These are phyloP conservation scores for Sideroxylon spinosum DNA, from an alignment of 179 eudicot species.

Conservation along the genomic window DNA sequence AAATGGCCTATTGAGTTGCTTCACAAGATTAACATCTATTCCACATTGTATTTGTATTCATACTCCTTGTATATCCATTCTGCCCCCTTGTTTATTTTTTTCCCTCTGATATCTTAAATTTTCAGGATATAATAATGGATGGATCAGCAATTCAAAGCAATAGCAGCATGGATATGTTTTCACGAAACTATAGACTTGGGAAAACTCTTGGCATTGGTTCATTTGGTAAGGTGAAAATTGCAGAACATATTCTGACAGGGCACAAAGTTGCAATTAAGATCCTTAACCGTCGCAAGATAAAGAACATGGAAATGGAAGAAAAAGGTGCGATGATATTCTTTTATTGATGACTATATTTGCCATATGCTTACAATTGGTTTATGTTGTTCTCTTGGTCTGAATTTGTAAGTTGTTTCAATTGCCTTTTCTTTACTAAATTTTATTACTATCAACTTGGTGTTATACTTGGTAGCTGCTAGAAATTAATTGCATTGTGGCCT, in stretches of 20 bases:
- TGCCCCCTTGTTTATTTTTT: neutral
- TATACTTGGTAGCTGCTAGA: constrained; percentile 3
- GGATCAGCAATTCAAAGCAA: constrained; percentile 57
- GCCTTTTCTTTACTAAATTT: neutral
- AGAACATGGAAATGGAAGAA: constrained; percentile 93
- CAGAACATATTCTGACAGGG: constrained; percentile 80
- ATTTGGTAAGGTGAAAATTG: constrained; percentile 94
- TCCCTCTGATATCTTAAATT: neutral
- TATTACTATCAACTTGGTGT: neutral
- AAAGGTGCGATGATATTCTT: constrained; percentile 43
- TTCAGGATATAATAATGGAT: constrained; percentile 57
- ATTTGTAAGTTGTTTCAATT: neutral
- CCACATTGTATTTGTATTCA: neutral
- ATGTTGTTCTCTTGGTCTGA: neutral
- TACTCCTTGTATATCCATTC: neutral
- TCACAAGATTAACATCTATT: neutral
- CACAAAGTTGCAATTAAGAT: constrained; percentile 98
- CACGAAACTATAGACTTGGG: constrained; percentile 84
- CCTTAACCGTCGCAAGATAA: constrained; percentile 83
- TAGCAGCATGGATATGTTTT: constrained; percentile 43
- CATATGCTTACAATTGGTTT: neutral
- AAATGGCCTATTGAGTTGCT: neutral
- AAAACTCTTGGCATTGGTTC: constrained; percentile 99
- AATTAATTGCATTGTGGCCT: neutral
- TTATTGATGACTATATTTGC: neutral